Evolutionary conservation across 768 basidiomycete species (phyloP).

Genomic region (Epithele typhae): DNA sequence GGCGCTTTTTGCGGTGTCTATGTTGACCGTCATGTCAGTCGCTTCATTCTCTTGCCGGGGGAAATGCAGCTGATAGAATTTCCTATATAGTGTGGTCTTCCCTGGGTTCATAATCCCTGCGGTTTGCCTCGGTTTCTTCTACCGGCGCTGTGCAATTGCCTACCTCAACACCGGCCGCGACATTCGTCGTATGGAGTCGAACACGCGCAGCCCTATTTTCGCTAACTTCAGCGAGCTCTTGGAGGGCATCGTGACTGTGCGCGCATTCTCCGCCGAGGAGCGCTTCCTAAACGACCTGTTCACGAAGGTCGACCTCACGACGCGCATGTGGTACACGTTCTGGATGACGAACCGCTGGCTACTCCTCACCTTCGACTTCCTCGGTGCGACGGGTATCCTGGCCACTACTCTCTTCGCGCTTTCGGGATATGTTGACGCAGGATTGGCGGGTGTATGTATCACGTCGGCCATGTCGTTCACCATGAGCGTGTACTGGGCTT

Average conservation of each 20-base stretch:
- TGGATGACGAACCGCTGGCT: constrained; percentile 93
- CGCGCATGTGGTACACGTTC: constrained; percentile 81
- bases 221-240: constrained; percentile 79
- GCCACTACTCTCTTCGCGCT: constrained; percentile 76
- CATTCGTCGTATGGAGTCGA: constrained; percentile 87
- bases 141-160: constrained; percentile 64
- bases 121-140: constrained; percentile 64
- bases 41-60: constrained; percentile 4
- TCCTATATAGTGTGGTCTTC: constrained; percentile 56
- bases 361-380: constrained; percentile 73
- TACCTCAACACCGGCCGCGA: constrained; percentile 81
- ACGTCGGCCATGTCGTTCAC: constrained; percentile 69
- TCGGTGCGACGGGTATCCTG: constrained; percentile 71
- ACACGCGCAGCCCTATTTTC: constrained; percentile 79
- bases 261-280: constrained; percentile 82
- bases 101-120: constrained; percentile 83
- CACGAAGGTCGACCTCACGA: constrained; percentile 71
- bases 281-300: constrained; percentile 76
- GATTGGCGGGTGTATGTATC: constrained; percentile 69
- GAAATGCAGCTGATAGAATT: too few species aligned
- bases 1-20: constrained; percentile 72
- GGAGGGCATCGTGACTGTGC: constrained; percentile 88
- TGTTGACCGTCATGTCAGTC: constrained; percentile 65
- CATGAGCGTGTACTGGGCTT: constrained; percentile 45
- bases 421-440: constrained; percentile 51